phyloP scores from a whole-genome alignment of 805 yeast species.

The Cyberlindnera galapagoensis region DNA sequence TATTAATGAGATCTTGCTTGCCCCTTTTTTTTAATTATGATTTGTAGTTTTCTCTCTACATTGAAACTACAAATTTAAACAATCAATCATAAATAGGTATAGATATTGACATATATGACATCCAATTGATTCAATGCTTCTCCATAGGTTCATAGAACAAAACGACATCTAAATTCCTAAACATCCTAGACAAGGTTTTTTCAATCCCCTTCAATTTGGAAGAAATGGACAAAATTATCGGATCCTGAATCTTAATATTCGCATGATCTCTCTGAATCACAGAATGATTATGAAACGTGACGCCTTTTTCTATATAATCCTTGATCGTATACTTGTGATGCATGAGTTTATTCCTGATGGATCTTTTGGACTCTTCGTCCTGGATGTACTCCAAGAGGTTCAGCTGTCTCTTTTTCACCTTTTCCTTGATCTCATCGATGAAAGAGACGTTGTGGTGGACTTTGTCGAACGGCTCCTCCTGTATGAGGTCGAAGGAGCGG shows the following conservation, averaged over 20 bases:
- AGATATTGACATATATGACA: too few relatives aligned
- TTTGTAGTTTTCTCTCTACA: too few relatives aligned
- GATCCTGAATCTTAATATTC: conserved; percentile 62
- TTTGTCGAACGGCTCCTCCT: conserved; percentile 53
- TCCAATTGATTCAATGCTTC: too few relatives aligned
- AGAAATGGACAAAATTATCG: conserved; percentile 52
- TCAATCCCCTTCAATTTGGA: conserved; percentile 61
- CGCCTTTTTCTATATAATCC: conserved; percentile 54
- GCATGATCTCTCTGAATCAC: conserved; percentile 56
- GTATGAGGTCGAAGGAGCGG: conserved; percentile 41
- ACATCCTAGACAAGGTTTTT: conserved; percentile 21
- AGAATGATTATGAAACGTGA: conserved; percentile 52
- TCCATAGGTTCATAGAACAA: too few relatives aligned
- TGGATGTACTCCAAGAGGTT: conserved; percentile 34
- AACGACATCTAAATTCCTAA: conserved; percentile 20
- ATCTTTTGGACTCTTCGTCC: conserved; percentile 31
- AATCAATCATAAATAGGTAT: too few relatives aligned
- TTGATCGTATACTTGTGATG: conserved; percentile 31
- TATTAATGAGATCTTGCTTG: too few relatives aligned
- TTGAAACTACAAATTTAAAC: too few relatives aligned
- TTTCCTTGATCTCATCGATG: conserved; percentile 51
- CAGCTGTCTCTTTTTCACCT: conserved; percentile 36
- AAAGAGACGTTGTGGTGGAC: conserved; percentile 42
- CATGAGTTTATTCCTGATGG: conserved; percentile 25
- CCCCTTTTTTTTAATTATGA: too few relatives aligned